These are phyloP conservation scores for Pittosporum tobira DNA, from an alignment of 129 eudicot genomes.

Conservation along the genomic window DNA sequence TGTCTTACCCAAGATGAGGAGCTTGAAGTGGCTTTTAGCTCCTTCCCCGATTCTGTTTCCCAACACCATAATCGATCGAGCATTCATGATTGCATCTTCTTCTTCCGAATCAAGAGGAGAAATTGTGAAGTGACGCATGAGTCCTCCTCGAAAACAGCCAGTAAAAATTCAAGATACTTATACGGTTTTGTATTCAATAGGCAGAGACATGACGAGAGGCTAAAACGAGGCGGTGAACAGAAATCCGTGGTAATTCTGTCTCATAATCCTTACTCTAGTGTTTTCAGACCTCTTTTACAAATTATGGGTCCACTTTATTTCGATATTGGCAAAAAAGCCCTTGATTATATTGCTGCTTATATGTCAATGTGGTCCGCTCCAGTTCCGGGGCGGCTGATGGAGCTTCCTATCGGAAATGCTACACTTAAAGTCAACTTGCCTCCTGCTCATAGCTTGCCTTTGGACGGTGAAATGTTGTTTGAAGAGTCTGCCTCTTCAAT, in stretches of 20 bases:
- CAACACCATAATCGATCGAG: conserved; percentile 86
- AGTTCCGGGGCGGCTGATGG: conserved; percentile 79
- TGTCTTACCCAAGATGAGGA: conserved; percentile 89
- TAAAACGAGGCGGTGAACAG: conserved; percentile 95
- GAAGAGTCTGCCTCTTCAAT: conserved; percentile 74
- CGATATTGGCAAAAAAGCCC: conserved; percentile 80
- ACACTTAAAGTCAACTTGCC: conserved; percentile 83
- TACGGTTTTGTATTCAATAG: conserved; percentile 96
- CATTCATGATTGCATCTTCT: conserved; percentile 89
- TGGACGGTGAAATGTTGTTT: conserved; percentile 42
- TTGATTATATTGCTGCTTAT: conserved; percentile 67
- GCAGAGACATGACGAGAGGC: conserved; percentile 94
- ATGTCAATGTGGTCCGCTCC: conserved; percentile 87
- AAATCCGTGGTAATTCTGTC: conserved; percentile 89
- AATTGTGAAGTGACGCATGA: conserved; percentile 11
- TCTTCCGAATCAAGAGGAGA: conserved; percentile 63
- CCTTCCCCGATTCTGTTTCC: conserved; percentile 98
- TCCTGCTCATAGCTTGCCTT: conserved; percentile 80
- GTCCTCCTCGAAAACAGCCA: conserved; percentile 27
- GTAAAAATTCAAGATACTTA: conserved; percentile 39
- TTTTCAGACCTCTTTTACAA: conserved; percentile 85
- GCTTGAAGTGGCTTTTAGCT: conserved; percentile 77
- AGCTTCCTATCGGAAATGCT: conserved; percentile 91
- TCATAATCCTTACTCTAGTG: conserved; percentile 68
- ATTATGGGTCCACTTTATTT: conserved; percentile 92